Evolutionary conservation across 768 basidiomycete species (phyloP), one percentile per base, ranked within the genome.

Genomic region (Trichaptum fuscoviolaceum): DNA sequence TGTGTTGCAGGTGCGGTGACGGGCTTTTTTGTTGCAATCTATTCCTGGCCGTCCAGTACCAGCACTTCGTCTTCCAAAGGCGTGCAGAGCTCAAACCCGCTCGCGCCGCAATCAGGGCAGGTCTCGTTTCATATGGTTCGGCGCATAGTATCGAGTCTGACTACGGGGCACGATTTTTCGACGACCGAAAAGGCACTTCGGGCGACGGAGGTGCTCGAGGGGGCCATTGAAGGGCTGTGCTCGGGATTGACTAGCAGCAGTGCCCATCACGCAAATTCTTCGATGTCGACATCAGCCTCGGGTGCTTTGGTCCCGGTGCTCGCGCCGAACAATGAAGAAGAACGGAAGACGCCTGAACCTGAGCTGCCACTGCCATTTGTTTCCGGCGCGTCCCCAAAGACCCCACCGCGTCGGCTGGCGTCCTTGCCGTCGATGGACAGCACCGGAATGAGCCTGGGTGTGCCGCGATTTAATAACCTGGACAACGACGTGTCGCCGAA

Each of bases 1-100:
- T 98, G 96, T 73, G 84, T 91, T 59, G 84, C 89, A 36, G 95
- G 96, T 1, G 91, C 92, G 1, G 85, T 96, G 18, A 98, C 95
- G 2, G 96, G 92, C 0, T 99, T 99, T 79, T 98, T 98, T 74
- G 84, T 91, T 69, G 81, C 85, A 34, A 77, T 82, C 69, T 80
- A 82, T 62, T 69, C 74, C 30, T 52, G 42, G 42, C 42, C 42
- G 42, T 30, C 30, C 4, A 30, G 30, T 8, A n/a, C n/a, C n/a
- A 36, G 35, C 35, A 36, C 7, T 7, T 7, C 7, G 35, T 71
- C 78, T 34, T 68, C 68, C 52, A 68, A 70, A 18, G 57, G 67
- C 70, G 63, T 62, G 66, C 35, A 18, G 36, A 18, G 35, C 65
- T 34, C 42, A 36, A 34, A 79, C 30, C 80, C 83, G 63, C 78